Percentiles rank a stretch among this genome's conserved stretches.
Evolutionary conservation across 805 yeast species (phyloP).

Genomic region (Teunomyces cretensis): DNA sequence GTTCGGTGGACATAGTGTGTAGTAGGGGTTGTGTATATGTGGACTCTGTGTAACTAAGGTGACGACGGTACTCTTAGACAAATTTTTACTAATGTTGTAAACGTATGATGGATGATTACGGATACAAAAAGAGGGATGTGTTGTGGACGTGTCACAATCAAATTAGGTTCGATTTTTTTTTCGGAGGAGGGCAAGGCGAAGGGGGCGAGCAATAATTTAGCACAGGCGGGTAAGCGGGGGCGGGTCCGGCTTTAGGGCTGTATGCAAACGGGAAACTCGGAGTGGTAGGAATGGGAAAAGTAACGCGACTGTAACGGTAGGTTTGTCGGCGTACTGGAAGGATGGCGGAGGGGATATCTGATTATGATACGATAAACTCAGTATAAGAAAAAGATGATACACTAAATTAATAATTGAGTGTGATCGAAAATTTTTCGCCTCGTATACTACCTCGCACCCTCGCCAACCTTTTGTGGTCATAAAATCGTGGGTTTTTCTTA

Average conservation of each 20-base stretch:
- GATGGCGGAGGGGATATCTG: neutral
- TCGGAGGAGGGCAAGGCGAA: conserved; percentile 3
- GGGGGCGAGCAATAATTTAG: conserved; percentile 5
- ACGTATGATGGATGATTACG: conserved; percentile 4
- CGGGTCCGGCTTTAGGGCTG: conserved; percentile 1
- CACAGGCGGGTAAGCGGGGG: conserved; percentile 6
- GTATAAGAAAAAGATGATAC: neutral
- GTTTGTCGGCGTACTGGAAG: neutral
- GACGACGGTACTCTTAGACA: neutral
- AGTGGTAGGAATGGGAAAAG: neutral
- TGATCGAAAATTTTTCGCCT: conserved; percentile 2
- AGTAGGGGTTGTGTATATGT: conserved; percentile 3
- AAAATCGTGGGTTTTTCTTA: neutral
- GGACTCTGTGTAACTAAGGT: neutral
- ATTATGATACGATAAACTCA: neutral
- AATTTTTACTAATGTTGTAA: neutral
- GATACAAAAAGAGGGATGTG: conserved; percentile 5
- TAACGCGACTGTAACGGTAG: neutral
- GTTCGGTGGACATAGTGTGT: conserved; percentile 30
- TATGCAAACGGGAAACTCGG: neutral
- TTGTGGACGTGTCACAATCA: conserved; percentile 5
- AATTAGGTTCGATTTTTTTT: neutral
- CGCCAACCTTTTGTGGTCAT: neutral
- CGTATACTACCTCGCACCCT: neutral
- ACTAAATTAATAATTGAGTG: neutral